Evolutionary conservation across 495 filamentous ascomycete species (phyloP), one percentile per base, ranked within the genome.

Genomic region (Neurospora sublineolata): DNA sequence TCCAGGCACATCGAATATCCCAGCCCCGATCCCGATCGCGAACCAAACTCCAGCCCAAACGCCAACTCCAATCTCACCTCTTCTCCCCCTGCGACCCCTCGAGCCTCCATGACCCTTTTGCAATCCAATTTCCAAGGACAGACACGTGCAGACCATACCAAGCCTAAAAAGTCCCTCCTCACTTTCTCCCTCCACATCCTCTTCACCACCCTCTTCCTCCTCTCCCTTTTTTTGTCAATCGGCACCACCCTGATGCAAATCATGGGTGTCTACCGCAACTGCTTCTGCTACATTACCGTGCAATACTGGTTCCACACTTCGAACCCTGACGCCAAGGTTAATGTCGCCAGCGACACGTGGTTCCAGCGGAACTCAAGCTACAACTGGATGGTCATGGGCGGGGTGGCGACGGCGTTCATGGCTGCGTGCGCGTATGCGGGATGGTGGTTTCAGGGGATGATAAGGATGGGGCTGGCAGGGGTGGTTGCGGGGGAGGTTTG

Each of bases 231-330:
- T 2, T 10, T 52, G 4, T 58, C 37, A 16, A 68, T 80, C 6
- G 81, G 76, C 4, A 77, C 79, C 2, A 82, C 82, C 2, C 42
- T 82, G 3, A 80, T 83, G 77, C 80, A 83, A 70, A 70, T 83
- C 5, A 58, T 82, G 0, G 82, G 82, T 1, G 77, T 83, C 1
- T 83, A 78, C 58, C 73, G 80, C 4, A 83, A 80, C 46, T 83
- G 82, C 38, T 71, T 75, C 33, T 81, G 79, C 20, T 74, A 73
- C 37, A 38, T 72, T 23, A 42, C 69, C 4, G 37, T 70, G 27
- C 3, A 0, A 6, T 64, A 64, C 52, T 64, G 67, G 36, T 20
- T 68, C 4, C 9, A 40, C 67, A 40, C 38, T 14, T 68, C 12
- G 2, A 3, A 64, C 52, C 52, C 52, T 7, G 12, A 58, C 11